These are phyloP conservation scores for Russula vinacea DNA, from an alignment of 768 basidiomycete species.

Conservation along the genomic window DNA sequence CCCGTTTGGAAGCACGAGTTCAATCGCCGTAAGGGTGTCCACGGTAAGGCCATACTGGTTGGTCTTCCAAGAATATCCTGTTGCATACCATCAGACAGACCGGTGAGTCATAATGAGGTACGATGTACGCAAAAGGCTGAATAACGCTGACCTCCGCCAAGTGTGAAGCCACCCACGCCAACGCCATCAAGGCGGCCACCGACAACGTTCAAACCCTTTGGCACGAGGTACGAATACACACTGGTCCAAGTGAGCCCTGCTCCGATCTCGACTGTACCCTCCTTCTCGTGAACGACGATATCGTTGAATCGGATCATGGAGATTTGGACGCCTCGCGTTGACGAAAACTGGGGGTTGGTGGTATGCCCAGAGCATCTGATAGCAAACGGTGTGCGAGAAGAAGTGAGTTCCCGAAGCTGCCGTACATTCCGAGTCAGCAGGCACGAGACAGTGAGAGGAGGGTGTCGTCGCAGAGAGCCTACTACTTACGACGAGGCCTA, in stretches of 20 bases:
- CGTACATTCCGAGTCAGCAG: too few species aligned
- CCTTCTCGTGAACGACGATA: conserved; percentile 10
- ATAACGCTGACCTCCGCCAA: conserved; percentile 23
- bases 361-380: conserved; percentile 32
- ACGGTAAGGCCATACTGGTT: conserved; percentile 29
- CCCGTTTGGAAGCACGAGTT: conserved; percentile 30
- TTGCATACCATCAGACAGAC: too few species aligned
- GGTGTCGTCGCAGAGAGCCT: neutral
- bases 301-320: conserved; percentile 27
- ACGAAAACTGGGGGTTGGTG: conserved; percentile 31
- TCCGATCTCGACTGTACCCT: conserved; percentile 22
- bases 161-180: conserved; percentile 30
- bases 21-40: conserved; percentile 28
- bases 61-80: conserved; percentile 25
- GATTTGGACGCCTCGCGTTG: conserved; percentile 32
- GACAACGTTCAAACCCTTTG: conserved; percentile 27
- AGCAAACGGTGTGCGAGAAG: conserved; percentile 8
- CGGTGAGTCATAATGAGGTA: too few species aligned
- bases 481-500: conserved; percentile 22
- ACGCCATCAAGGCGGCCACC: conserved; percentile 30
- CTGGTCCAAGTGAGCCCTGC: conserved; percentile 32
- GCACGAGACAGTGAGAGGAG: too few species aligned
- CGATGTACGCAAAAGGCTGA: neutral
- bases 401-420: neutral
- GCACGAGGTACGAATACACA: conserved; percentile 25